A percentile compares a stretch with the other conserved stretches of the same genome.
Conservation (phyloP, 2,329 filamentous ascomycete species). For the Diaporthe ilicicola region DNA sequence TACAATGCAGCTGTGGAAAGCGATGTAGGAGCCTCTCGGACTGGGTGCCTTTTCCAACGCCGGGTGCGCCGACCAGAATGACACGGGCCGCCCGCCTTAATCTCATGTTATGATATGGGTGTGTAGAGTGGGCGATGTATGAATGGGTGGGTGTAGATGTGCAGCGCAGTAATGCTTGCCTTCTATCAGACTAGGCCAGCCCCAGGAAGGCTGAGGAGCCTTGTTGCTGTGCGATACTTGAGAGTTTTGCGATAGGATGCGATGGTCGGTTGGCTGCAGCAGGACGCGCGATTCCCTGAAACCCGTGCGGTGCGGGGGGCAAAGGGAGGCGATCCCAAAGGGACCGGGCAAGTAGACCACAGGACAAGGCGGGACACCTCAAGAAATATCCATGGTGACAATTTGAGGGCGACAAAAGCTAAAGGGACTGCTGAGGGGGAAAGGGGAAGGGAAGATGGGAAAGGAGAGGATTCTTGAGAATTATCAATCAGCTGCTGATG, state of each 20-base stretch:
- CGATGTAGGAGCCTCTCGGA: constrained; percentile 85
- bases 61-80: constrained; percentile 95
- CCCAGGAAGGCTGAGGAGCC: background rate
- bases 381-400: constrained; percentile 35
- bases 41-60: constrained; percentile 96
- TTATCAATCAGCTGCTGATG: constrained; percentile 23
- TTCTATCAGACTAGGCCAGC: constrained; percentile 15
- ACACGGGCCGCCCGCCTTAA: constrained; percentile 86
- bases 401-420: constrained; percentile 22
- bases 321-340: constrained; percentile 27
- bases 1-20: constrained; percentile 88
- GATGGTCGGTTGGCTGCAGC: constrained; percentile 9
- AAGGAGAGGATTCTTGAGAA: background rate
- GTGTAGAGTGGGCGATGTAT: background rate
- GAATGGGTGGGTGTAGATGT: constrained; percentile 17
- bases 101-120: constrained; percentile 57
- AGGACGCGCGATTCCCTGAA: constrained; percentile 15
- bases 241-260: constrained; percentile 8
- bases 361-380: constrained; percentile 8
- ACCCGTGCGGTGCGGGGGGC: constrained; percentile 23
- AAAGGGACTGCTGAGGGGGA: constrained; percentile 15
- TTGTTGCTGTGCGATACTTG: constrained; percentile 1
- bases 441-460: background rate
- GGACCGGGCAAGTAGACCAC: constrained; percentile 26
- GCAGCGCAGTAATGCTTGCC: constrained; percentile 32